Percentiles rank a stretch among this genome's conserved stretches.
Evolutionary conservation across 2,329 filamentous ascomycete genomes (phyloP).

Genomic region (Niveomyces coronatus): DNA sequence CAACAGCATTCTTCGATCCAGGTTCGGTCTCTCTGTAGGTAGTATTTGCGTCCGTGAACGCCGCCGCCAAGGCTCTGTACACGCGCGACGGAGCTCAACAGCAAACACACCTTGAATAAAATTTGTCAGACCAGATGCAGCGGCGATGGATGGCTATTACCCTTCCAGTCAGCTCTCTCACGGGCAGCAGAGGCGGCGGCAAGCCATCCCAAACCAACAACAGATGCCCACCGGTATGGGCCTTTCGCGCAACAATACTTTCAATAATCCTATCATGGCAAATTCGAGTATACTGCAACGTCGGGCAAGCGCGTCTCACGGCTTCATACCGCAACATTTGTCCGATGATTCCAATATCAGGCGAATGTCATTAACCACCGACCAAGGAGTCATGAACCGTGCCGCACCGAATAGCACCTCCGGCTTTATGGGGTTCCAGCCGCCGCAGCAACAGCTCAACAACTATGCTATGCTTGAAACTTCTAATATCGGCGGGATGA

Average conservation of each 20-base stretch:
- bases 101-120: neutral
- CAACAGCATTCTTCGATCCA: too few species aligned
- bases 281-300: constrained; percentile 3
- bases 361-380: constrained; percentile 3
- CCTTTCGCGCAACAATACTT: neutral
- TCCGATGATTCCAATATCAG: constrained; percentile 1
- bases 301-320: constrained; percentile 5
- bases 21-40: too few species aligned
- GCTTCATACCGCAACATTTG: constrained; percentile 2
- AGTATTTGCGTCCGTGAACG: neutral
- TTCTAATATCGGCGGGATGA: constrained; percentile 5
- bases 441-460: constrained; percentile 1
- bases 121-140: constrained; percentile 6
- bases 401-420: neutral
- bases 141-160: constrained; percentile 9
- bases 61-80: neutral
- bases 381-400: constrained; percentile 4
- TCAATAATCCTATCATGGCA: constrained; percentile 5
- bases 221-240: constrained; percentile 1
- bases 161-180: constrained; percentile 3
- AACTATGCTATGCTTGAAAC: constrained; percentile 5
- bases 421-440: constrained; percentile 5
- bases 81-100: neutral
- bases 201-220: neutral
- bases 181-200: constrained; percentile 5